Percentiles rank a stretch among this genome's conserved stretches.
Conservation (phyloP, 1,139 yeast genomes). For the Ogataea hybrid region DNA sequence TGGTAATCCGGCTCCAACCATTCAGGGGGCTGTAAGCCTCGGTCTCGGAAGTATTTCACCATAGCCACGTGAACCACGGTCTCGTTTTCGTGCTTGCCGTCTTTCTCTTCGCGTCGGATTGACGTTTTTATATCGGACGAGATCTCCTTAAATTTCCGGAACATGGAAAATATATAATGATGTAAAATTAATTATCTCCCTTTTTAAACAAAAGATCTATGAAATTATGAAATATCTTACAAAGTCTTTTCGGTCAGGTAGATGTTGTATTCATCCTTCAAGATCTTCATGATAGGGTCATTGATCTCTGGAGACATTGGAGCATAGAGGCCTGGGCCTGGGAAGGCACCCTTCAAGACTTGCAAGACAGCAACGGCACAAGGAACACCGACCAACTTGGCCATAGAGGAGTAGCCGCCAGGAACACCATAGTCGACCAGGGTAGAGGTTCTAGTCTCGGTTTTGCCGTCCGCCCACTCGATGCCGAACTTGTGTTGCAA, state of each 20-base stretch:
- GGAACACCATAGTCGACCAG: slow-evolving; percentile 92
- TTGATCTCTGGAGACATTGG: slow-evolving; percentile 91
- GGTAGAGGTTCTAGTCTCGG: slow-evolving; percentile 92
- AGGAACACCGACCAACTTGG: slow-evolving; percentile 97
- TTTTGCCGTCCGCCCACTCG: slow-evolving; percentile 91
- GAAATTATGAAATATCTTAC: slow-evolving; percentile 17
- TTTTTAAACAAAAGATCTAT: slow-evolving; percentile 7
- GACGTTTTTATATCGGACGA: slow-evolving; percentile 18
- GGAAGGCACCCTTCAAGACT: slow-evolving; percentile 79
- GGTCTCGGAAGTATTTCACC: slow-evolving; percentile 25
- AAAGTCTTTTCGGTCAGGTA: slow-evolving; percentile 84
- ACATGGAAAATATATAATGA: slow-evolving; percentile 10
- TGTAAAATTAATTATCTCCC: slow-evolving; percentile 2
- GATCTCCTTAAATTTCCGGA: slow-evolving; percentile 19
- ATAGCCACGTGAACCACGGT: slow-evolving; percentile 33
- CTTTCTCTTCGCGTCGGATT: slow-evolving; percentile 28
- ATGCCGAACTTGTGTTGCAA: slow-evolving; percentile 98
- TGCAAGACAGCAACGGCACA: slow-evolving; percentile 94
- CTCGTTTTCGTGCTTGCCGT: slow-evolving; percentile 29
- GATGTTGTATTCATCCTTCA: slow-evolving; percentile 87
- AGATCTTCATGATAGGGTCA: slow-evolving; percentile 84
- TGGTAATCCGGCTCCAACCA: slow-evolving; percentile 23
- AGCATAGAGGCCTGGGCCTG: slow-evolving; percentile 82
- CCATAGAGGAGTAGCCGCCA: slow-evolving; percentile 97
- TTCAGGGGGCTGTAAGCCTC: slow-evolving; percentile 24